Conservation (phyloP, 768 basidiomycete species). For the Collybiopsis luxurians region DNA sequence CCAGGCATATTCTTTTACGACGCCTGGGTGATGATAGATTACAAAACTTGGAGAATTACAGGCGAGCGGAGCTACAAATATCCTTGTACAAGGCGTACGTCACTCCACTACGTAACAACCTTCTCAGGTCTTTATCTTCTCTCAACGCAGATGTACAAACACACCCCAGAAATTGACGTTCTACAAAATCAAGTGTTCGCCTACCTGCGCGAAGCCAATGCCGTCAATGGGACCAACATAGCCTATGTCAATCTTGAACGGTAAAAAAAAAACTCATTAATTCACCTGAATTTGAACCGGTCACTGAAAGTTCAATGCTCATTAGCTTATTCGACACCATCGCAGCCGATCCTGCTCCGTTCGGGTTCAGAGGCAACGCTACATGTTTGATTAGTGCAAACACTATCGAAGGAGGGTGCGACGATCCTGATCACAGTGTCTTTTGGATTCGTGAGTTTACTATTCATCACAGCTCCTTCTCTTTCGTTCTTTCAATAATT, state of each 20-base stretch:
- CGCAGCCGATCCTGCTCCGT: constrained; percentile 17
- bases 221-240: constrained; percentile 25
- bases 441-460: constrained; percentile 26
- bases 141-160: constrained; percentile 24
- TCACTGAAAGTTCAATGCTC: background rate
- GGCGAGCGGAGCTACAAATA: constrained; percentile 25
- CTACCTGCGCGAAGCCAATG: constrained; percentile 22
- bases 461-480: background rate
- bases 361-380: constrained; percentile 25
- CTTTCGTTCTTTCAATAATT: background rate
- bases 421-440: constrained; percentile 26
- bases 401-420: constrained; percentile 28
- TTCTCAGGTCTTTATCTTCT: background rate
- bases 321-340: constrained; percentile 23
- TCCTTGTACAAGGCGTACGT: constrained; percentile 27
- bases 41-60: constrained; percentile 26
- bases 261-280: constrained; percentile 5
- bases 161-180: constrained; percentile 22
- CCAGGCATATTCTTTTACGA: background rate
- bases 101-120: background rate
- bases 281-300: background rate
- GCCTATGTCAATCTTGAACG: constrained; percentile 27
- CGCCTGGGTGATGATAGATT: constrained; percentile 6
- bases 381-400: constrained; percentile 29
- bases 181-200: constrained; percentile 25